phyloP scores from a whole-genome alignment of 2,329 filamentous ascomycete genomes.

The Chaetomium sp. region DNA sequence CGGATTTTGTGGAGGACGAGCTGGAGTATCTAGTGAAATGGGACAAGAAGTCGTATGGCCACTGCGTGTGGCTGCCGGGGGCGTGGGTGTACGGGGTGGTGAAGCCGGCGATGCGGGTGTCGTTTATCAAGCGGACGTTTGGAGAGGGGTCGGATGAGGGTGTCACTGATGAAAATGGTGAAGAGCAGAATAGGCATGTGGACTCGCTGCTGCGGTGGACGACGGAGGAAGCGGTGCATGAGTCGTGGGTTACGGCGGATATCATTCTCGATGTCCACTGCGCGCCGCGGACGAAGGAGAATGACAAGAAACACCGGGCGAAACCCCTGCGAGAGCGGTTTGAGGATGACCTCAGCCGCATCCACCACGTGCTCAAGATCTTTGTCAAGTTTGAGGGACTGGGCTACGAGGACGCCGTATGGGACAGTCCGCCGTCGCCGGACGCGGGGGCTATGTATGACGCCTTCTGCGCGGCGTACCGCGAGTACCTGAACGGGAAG shows the following conservation, averaged over 20 bases:
- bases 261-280: conserved; percentile 69
- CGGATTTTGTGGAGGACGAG: conserved; percentile 62
- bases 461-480: conserved; percentile 76
- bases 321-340: conserved; percentile 48
- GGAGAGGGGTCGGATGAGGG: conserved; percentile 40
- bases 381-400: conserved; percentile 91
- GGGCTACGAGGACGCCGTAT: conserved; percentile 82
- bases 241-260: conserved; percentile 78
- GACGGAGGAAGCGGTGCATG: conserved; percentile 72
- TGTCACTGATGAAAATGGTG: conserved; percentile 8
- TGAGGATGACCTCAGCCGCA: conserved; percentile 63
- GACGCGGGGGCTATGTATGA: conserved; percentile 62
- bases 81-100: conserved; percentile 78
- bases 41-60: conserved; percentile 72
- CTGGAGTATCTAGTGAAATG: conserved; percentile 93
- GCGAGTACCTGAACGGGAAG: conserved; percentile 75
- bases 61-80: conserved; percentile 81
- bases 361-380: conserved; percentile 65
- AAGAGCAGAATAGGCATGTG: background rate
- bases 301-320: conserved; percentile 43
- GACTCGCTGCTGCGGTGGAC: conserved; percentile 57
- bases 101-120: conserved; percentile 55
- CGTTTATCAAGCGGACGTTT: conserved; percentile 67
- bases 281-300: conserved; percentile 13
- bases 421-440: conserved; percentile 71